A percentile compares a stretch with the other conserved stretches of the same genome.
These are phyloP conservation scores for Bipolaris zeicola DNA, from an alignment of 2,329 filamentous ascomycete genomes.

Conservation along the genomic window DNA sequence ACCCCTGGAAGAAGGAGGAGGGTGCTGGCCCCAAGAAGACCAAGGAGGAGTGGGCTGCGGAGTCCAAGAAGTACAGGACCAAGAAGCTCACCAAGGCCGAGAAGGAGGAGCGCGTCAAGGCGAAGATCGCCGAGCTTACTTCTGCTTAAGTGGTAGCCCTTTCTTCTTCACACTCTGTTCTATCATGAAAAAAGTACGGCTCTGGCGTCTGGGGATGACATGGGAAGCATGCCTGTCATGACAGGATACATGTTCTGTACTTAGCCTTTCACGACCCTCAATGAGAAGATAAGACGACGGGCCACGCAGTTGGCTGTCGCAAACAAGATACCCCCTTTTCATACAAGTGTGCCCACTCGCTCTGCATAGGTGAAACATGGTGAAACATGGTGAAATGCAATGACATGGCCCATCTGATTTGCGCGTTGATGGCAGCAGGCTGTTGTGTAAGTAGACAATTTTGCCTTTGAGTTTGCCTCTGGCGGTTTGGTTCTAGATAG, in stretches of 20 bases:
- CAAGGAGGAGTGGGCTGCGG: constrained; percentile 96
- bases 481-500: too few relatives aligned
- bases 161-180: constrained; percentile 25
- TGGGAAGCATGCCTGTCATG: constrained; percentile 36
- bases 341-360: neutral
- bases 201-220: constrained; percentile 45
- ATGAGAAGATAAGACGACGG: constrained; percentile 40
- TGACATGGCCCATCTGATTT: neutral
- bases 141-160: constrained; percentile 40
- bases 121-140: constrained; percentile 85
- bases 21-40: constrained; percentile 82
- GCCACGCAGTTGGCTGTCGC: constrained; percentile 31
- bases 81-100: constrained; percentile 81
- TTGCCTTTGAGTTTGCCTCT: constrained; percentile 1
- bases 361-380: neutral
- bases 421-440: neutral
- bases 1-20: constrained; percentile 93
- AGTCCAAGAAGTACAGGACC: constrained; percentile 87
- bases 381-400: constrained; percentile 5
- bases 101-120: constrained; percentile 82
- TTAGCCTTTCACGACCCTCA: constrained; percentile 39
- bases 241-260: constrained; percentile 33
- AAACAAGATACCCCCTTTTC: constrained; percentile 16
- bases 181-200: constrained; percentile 44
- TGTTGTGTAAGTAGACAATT: constrained; percentile 3